Evolutionary conservation across 2,329 filamentous ascomycete species (phyloP).

Genomic region (Gremmenia infestans): DNA sequence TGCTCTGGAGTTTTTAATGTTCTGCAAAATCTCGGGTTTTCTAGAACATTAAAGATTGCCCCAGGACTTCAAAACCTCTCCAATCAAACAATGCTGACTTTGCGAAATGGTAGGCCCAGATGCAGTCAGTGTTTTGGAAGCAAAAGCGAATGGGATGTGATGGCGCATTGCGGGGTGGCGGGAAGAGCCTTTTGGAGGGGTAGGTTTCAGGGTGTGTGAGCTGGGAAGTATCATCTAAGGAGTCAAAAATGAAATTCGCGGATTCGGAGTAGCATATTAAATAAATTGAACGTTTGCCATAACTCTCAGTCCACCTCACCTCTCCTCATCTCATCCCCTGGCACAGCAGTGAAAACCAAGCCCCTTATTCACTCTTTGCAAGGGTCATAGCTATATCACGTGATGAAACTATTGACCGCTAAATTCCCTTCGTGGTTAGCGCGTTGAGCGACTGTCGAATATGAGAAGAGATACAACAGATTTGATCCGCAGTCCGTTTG

Average conservation of each 20-base stretch:
- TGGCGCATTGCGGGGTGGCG: slow-evolving; percentile 9
- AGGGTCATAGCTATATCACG: neutral
- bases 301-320: neutral
- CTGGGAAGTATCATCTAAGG: neutral
- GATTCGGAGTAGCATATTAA: neutral
- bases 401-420: neutral
- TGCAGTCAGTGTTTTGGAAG: slow-evolving; percentile 36
- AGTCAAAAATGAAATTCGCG: slow-evolving; percentile 13
- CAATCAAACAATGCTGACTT: too few species aligned
- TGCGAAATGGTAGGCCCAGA: slow-evolving; percentile 15
- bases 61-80: too few species aligned
- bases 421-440: neutral
- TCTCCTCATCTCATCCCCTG: neutral
- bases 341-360: neutral
- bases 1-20: too few species aligned
- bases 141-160: slow-evolving; percentile 35
- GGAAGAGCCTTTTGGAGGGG: slow-evolving; percentile 16
- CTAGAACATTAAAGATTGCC: too few species aligned
- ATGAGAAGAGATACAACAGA: slow-evolving; percentile 10
- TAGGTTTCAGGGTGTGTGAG: slow-evolving; percentile 14
- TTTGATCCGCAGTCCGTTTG: neutral
- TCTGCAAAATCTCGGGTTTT: too few species aligned
- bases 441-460: slow-evolving; percentile 3
- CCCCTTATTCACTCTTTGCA: neutral
- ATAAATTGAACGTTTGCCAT: neutral